Base-by-base conservation (phyloP, 108 stramenopile genomes). In the Nitzschia sp. region DNA sequence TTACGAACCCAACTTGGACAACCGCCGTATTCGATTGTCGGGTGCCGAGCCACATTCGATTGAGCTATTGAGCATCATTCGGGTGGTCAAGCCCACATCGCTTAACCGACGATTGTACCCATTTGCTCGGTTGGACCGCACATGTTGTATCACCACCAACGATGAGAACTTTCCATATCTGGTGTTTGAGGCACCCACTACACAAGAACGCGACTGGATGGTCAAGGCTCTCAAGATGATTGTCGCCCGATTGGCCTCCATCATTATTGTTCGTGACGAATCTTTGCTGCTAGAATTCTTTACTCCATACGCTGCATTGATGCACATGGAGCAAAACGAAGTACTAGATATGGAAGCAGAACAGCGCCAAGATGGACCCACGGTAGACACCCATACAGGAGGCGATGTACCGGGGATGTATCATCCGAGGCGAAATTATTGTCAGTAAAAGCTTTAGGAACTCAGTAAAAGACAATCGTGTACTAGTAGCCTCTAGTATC, bases 231-330 rank as follows among this genome's bases (percentile, higher is more conserved):
- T 71, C 21, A 78, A 78, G 61, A 52, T 78, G 21, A 67, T 71
- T 20, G 77, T 78, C 17, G 77, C 77, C 0, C 70, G 77, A n/a
- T 24, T 78, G 43, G 77, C 77, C 15, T 71, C 77, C 2, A 75
- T 72, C 43, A 71, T 75, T 52, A 75, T 81, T 53, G 71, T 76
- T 26, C 69, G 70, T 6, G 80, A 81, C 39, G 80, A 81, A 53
- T 52, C 51, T 15, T 76, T 81, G 71, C 56, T 81, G 0, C 29
- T 61, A n/a, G 80, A 81, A 53, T 81, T 81, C 63, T 81, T 81
- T 50, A 63, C 71, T 19, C 75, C 80, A 0, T 81, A 69, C 40
- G 67, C 73, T 37, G 73, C 73, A 6, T 25, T 75, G 60, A 68
- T 75, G 66, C n/a, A 37, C 24, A 41, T 15, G 21, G 29, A 17